Evolutionary conservation across 2,329 filamentous ascomycete genomes (phyloP).

Genomic region (Colletotrichum limetticola): DNA sequence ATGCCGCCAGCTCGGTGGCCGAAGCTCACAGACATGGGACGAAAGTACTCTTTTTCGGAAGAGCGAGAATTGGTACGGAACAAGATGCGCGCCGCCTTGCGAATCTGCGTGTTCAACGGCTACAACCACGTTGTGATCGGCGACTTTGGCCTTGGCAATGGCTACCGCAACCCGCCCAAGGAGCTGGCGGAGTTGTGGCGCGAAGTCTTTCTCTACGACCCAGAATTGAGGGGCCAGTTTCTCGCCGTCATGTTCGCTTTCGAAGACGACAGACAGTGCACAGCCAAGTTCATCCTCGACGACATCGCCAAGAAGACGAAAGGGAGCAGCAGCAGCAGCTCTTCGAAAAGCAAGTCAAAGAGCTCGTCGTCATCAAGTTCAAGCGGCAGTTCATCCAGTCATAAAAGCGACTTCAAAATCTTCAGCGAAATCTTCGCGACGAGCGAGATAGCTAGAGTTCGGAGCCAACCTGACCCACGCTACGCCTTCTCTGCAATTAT

Average conservation of each 20-base stretch:
- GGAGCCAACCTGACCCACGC: slow-evolving; percentile 64
- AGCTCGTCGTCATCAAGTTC: slow-evolving; percentile 42
- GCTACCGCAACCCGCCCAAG: slow-evolving; percentile 71
- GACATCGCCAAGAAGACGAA: slow-evolving; percentile 64
- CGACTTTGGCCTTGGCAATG: slow-evolving; percentile 73
- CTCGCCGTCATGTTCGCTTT: slow-evolving; percentile 72
- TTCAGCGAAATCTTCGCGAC: slow-evolving; percentile 64
- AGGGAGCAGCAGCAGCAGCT: slow-evolving; percentile 38
- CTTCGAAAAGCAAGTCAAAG: slow-evolving; percentile 48
- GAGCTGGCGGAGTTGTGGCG: slow-evolving; percentile 75
- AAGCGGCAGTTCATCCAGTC: slow-evolving; percentile 41
- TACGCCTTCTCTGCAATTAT: slow-evolving; percentile 49
- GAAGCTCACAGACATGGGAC: slow-evolving; percentile 75
- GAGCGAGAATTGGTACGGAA: slow-evolving; percentile 78
- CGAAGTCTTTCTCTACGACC: slow-evolving; percentile 71
- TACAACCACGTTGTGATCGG: slow-evolving; percentile 70
- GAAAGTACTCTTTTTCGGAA: slow-evolving; percentile 76
- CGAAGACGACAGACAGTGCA: slow-evolving; percentile 66
- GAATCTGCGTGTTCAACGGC: slow-evolving; percentile 72
- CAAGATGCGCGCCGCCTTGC: slow-evolving; percentile 77
- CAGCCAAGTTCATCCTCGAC: slow-evolving; percentile 62
- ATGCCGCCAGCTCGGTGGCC: slow-evolving; percentile 78
- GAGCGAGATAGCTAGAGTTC: slow-evolving; percentile 60
- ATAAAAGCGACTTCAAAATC: slow-evolving; percentile 59
- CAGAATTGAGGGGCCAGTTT: slow-evolving; percentile 71